These are phyloP conservation scores for Eimeria brunetti DNA, from an alignment of 169 alveolate genomes.

Conservation along the genomic window DNA sequence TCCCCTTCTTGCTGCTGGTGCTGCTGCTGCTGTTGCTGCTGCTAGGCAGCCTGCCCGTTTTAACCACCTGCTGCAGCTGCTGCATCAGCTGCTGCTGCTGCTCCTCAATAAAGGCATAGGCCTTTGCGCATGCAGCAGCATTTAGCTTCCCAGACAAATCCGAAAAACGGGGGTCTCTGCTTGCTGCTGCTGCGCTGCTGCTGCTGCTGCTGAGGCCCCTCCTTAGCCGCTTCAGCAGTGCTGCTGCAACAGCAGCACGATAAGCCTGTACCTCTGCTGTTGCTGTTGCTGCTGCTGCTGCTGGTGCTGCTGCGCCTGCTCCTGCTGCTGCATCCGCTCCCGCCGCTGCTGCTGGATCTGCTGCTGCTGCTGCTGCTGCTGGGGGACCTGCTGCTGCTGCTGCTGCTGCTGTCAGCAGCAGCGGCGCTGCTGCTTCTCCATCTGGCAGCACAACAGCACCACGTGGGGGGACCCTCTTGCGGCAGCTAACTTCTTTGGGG, in stretches of 20 bases:
- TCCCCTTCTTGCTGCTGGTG: neutral
- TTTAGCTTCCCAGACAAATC: conserved; percentile 59
- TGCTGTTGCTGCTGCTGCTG: neutral
- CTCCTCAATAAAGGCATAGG: conserved; percentile 73
- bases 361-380: too few relatives aligned
- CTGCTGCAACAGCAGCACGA: neutral
- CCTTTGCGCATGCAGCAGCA: conserved; percentile 17
- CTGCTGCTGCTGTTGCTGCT: neutral
- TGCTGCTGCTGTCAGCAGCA: too few relatives aligned
- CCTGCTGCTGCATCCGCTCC: too few relatives aligned
- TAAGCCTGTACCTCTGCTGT: neutral
- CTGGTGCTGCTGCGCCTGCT: too few relatives aligned
- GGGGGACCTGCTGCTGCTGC: too few relatives aligned
- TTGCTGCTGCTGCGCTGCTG: neutral
- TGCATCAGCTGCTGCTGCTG: conserved; percentile 48
- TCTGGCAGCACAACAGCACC: conserved; percentile 5
- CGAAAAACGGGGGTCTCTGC: conserved; percentile 73
- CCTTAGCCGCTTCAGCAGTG: neutral
- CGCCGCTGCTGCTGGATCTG: too few relatives aligned
- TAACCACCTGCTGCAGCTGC: conserved; percentile 46
- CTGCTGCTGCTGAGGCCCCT: too few relatives aligned
- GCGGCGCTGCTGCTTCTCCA: conserved; percentile 35
- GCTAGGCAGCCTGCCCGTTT: conserved; percentile 64
- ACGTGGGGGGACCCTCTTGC: neutral
- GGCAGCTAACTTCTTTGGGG: neutral